A percentile compares a stretch with the other conserved stretches of the same genome.
Evolutionary conservation across 345 rosid species (phyloP).

Genomic region (Turnera subulata): DNA sequence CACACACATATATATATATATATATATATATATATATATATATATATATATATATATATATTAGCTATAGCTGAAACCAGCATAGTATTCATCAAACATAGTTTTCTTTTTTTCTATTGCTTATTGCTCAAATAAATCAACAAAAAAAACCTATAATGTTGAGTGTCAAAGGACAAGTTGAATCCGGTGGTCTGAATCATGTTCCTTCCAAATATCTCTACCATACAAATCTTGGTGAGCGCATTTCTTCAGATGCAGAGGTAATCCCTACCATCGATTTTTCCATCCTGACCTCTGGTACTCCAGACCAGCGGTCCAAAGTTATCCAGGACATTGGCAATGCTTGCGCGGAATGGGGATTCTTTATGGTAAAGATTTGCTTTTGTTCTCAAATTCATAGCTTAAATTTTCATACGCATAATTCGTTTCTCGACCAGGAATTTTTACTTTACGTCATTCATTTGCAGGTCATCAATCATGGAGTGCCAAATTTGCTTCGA

Average conservation of each 20-base stretch:
- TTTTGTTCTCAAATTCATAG: no score
- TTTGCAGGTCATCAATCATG: slow-evolving; percentile 49
- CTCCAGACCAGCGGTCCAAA: slow-evolving; percentile 29
- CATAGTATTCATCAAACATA: no score
- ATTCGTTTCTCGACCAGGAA: no score
- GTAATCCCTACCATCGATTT: slow-evolving; percentile 49
- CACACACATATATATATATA: no score
- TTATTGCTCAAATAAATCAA: no score
- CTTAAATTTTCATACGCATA: no score
- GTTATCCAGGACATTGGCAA: slow-evolving; percentile 33
- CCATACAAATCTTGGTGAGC: not conserved
- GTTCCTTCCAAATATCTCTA: slow-evolving; percentile 16
- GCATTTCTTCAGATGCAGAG: slow-evolving; percentile 6
- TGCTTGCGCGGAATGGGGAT: slow-evolving; percentile 61
- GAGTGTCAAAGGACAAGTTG: slow-evolving; percentile 24
- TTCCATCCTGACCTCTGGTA: slow-evolving; percentile 34
- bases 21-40: no score
- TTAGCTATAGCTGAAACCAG: no score
- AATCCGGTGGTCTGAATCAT: slow-evolving; percentile 13
- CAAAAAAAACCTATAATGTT: no score
- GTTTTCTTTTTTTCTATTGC: no score
- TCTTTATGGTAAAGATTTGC: slow-evolving; percentile 47
- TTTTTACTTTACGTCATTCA: no score
- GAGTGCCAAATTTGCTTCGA: slow-evolving; percentile 32
- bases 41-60: no score